phyloP scores from a whole-genome alignment of 495 filamentous ascomycete genomes.

The Penicillium macrosclerotiorum region DNA sequence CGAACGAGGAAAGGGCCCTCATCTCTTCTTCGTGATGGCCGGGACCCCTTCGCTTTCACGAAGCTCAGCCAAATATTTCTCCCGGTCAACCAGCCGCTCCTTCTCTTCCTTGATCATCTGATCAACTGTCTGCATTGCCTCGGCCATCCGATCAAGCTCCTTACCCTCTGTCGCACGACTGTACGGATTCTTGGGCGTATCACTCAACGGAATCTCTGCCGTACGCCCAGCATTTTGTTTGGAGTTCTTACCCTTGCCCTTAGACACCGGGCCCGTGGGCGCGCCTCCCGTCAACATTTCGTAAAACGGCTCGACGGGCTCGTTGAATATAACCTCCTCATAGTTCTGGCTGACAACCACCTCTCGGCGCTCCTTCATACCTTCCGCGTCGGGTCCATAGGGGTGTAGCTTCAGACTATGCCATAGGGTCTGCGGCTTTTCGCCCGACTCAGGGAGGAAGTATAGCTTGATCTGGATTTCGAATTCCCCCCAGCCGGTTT shows the following conservation, averaged over 20 bases:
- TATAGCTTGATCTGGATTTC: slow-evolving; percentile 90
- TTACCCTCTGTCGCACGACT: slow-evolving; percentile 69
- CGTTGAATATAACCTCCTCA: slow-evolving; percentile 93
- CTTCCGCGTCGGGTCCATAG: slow-evolving; percentile 77
- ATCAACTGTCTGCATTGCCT: slow-evolving; percentile 65
- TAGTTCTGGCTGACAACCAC: slow-evolving; percentile 73
- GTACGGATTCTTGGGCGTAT: slow-evolving; percentile 66
- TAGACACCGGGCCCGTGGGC: slow-evolving; percentile 24
- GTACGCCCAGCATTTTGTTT: slow-evolving; percentile 56
- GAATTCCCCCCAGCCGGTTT: slow-evolving; percentile 98
- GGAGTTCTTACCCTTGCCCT: slow-evolving; percentile 46
- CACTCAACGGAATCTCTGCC: slow-evolving; percentile 67
- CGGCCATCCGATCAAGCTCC: slow-evolving; percentile 59
- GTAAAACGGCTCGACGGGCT: slow-evolving; percentile 87
- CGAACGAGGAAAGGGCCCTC: slow-evolving; percentile 9
- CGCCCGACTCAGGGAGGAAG: slow-evolving; percentile 78
- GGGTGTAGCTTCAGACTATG: slow-evolving; percentile 90
- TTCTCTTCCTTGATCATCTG: slow-evolving; percentile 69
- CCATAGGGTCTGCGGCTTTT: slow-evolving; percentile 89
- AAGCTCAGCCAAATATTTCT: slow-evolving; percentile 60
- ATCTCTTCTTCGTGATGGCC: slow-evolving; percentile 43
- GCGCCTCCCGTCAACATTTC: slow-evolving; percentile 71
- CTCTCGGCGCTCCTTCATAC: slow-evolving; percentile 61
- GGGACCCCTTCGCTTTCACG: slow-evolving; percentile 54
- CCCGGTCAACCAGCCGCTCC: slow-evolving; percentile 58